Evolutionary conservation across 192 early-diverging fungal species (phyloP), one percentile per base, ranked within the genome.

Genomic region (Chytriomyces hyalinus): DNA sequence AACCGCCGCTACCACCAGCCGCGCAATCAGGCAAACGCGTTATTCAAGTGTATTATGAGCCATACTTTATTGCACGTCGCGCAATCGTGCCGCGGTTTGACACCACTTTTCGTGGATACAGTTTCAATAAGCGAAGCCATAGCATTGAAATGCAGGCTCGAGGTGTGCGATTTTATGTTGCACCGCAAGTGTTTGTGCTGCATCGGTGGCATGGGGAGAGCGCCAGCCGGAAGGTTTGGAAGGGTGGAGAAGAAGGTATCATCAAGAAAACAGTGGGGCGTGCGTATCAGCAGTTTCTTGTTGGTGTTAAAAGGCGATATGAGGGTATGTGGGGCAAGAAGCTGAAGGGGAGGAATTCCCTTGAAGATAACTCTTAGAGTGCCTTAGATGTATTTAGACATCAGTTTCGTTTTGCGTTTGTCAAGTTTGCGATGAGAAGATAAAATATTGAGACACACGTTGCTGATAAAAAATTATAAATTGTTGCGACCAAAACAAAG

Each of bases 61-160:
- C 81, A 8, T 82, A 82, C 68, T 68, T 74, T 46, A 61, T 82
- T 43, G 62, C 80, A 43, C 66, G 67, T n/a, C 10, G 73, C 36
- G 36, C 60, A 10, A 61, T 65, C n/a, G 20, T 83, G 6, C 81
- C 81, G 0, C 24, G 17, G 13, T 82, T 82, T 62, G 79, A 82
- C 60, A 75, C 71, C 76, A 36, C 61, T 22, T 82, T 82, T 28
- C 80, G 81, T 9, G 81, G 81, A 2, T 82, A 82, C 61, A 59
- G 66, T 15, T 82, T 82, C 68, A 82, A 82, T 53, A 82, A 82
- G 70, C 64, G 81, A 10, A 47, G 51, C 13, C 81, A 82, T 22
- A 78, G 65, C 61, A 81, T 82, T 22, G 74, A 63, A 49, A 69
- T 82, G 64, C 81, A 82, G 62, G 46, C 50, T 13, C 43, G 51